A percentile compares a stretch with the other conserved stretches of the same genome.
Conservation (phyloP, 1,284 basidiomycete genomes). For the Sphaerobolus stellatus region DNA sequence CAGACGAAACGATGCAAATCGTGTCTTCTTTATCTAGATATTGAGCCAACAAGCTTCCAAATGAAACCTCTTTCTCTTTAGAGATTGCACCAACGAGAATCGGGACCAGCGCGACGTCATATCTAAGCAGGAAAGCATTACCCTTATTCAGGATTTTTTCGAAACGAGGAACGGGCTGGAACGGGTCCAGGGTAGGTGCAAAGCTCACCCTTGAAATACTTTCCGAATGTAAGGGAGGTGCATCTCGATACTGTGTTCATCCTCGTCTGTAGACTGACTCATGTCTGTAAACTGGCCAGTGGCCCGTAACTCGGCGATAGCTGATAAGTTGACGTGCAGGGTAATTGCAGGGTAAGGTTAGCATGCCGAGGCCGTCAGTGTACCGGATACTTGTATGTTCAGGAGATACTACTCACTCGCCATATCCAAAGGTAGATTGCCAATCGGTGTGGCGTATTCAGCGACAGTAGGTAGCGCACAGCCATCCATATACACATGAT, state of each 20-base stretch:
- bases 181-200: not conserved
- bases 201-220: conserved; percentile 72
- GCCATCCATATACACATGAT: conserved; percentile 85
- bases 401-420: conserved; percentile 56
- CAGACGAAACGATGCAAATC: conserved; percentile 89
- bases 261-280: conserved; percentile 74
- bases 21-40: conserved; percentile 78
- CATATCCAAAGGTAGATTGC: conserved; percentile 75
- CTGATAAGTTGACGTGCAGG: conserved; percentile 40
- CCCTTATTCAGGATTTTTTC: not conserved
- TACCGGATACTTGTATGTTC: not conserved
- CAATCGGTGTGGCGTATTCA: conserved; percentile 85
- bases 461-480: conserved; percentile 83
- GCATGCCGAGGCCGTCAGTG: too few species aligned
- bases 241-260: conserved; percentile 98
- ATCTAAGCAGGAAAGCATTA: conserved; percentile 39
- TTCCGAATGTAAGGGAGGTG: conserved; percentile 92
- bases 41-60: conserved; percentile 74
- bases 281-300: conserved; percentile 77
- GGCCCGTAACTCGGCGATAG: conserved; percentile 62
- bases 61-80: conserved; percentile 55
- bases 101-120: conserved; percentile 81
- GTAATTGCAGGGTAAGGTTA: too few species aligned
- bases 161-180: not conserved
- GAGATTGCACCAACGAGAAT: conserved; percentile 88